Evolutionary conservation across 2,329 filamentous ascomycete genomes (phyloP).

Genomic region (Pestalotiopsis fici): DNA sequence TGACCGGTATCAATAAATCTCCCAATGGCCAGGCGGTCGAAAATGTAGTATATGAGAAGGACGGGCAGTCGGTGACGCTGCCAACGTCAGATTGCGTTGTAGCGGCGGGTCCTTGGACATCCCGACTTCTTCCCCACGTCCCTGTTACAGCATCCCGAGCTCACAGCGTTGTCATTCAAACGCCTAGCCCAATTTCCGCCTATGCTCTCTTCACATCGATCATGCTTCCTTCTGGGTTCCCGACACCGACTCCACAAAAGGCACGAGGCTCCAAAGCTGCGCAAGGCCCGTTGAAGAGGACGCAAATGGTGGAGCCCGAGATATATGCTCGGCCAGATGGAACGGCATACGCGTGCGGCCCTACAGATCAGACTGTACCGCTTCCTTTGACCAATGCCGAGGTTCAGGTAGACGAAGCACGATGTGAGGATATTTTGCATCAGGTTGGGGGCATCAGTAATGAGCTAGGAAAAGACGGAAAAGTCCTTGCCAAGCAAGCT

Average conservation of each 20-base stretch:
- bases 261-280: conserved; percentile 10
- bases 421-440: conserved; percentile 70
- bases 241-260: conserved; percentile 28
- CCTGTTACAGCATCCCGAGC: conserved; percentile 43
- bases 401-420: conserved; percentile 63
- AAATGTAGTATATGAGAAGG: conserved; percentile 17
- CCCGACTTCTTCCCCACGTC: conserved; percentile 40
- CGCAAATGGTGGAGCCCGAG: conserved; percentile 63
- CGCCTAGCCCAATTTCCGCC: conserved; percentile 47
- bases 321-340: conserved; percentile 77
- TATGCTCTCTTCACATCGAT: conserved; percentile 75
- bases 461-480: conserved; percentile 55
- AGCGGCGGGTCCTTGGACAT: conserved; percentile 48
- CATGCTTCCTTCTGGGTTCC: conserved; percentile 56
- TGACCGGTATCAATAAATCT: conserved; percentile 16
- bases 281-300: conserved; percentile 22
- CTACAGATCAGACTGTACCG: conserved; percentile 62
- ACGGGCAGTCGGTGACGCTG: conserved; percentile 18
- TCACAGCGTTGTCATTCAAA: conserved; percentile 46
- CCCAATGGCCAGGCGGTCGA: conserved; percentile 18
- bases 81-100: conserved; percentile 32
- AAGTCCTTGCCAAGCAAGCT: conserved; percentile 67
- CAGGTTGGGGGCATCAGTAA: conserved; percentile 57
- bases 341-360: conserved; percentile 75
- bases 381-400: conserved; percentile 63